Evolutionary conservation across 495 filamentous ascomycete genomes (phyloP), one percentile per base, ranked within the genome.

Genomic region (Parathielavia hyrcaniae): DNA sequence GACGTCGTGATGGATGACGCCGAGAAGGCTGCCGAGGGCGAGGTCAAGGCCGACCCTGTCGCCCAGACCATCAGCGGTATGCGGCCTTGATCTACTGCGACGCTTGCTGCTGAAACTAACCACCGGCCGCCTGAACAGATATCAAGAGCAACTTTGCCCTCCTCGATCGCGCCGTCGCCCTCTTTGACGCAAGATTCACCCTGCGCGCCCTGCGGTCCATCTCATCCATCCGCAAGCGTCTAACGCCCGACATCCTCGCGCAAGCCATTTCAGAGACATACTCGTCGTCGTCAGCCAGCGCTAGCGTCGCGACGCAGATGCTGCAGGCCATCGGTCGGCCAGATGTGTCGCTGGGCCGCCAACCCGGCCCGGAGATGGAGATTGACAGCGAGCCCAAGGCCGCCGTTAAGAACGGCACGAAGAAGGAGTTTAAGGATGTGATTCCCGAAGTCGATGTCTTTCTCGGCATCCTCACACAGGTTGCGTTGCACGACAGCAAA

Each of bases 131-230:
- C 16, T 44, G 35, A 19, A 47, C 63, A 95, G 93, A 96, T 69
- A 96, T 97, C 79, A 91, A 91, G 75, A 83, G 80, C 79, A 96
- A 95, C 74, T 96, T 96, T 68, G 80, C 81, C 53, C 82, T 97
- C 30, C 82, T 98, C 59, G 91, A 96, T 63, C 88, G 90, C 67
- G 93, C 93, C 61, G 91, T 97, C 58, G 76, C 86, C 60, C 82
- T 96, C 65, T 98, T 97, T 69, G 93, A 98, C 76, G 83, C 91
- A 50, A 86, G 93, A 75, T 98, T 96, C 74, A 88, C 91, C 48
- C 85, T 98, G 55, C 82, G 95, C 61, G 93, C 93, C 55, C 81
- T 98, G 55, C 87, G 93, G 52, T 95, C 91, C 57, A 95, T 96
- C 75, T 96, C 93, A 40, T 90, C 90, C 57, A 84, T 97, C 72